Evolutionary conservation across 352 stramenopile species (phyloP).

Genomic region (Phytophthora chlamydospora): DNA sequence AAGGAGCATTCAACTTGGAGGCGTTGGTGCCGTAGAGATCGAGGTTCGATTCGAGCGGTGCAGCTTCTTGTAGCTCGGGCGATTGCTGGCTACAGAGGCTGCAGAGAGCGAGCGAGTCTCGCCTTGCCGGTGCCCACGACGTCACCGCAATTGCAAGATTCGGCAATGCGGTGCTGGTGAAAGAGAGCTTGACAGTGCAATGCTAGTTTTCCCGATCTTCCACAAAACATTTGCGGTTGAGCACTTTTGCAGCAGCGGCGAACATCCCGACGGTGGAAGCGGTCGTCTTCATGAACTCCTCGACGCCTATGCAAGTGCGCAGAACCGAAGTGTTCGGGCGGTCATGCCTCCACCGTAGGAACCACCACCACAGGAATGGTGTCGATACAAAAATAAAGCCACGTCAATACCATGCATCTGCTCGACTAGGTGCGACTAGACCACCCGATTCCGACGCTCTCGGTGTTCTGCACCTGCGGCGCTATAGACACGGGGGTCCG

Average conservation of each 20-base stretch:
- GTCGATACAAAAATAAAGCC: too few species aligned
- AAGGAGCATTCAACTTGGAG: constrained; percentile 3
- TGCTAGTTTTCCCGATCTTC: too few species aligned
- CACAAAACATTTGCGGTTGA: too few species aligned
- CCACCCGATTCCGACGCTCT: too few species aligned
- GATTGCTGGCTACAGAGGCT: not conserved
- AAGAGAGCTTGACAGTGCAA: too few species aligned
- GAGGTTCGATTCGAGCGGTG: not conserved
- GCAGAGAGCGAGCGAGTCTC: not conserved
- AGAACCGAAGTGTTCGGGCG: constrained; percentile 23
- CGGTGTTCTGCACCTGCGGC: not conserved
- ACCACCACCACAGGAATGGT: constrained; percentile 5
- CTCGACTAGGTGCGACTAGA: too few species aligned
- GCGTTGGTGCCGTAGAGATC: not conserved
- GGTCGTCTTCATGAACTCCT: too few species aligned
- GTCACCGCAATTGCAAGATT: not conserved
- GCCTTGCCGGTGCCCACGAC: not conserved
- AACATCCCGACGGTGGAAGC: not conserved
- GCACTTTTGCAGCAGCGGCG: not conserved
- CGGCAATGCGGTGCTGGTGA: too few species aligned
- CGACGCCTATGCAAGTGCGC: constrained; percentile 18
- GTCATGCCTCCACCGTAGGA: constrained; percentile 9
- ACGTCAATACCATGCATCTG: too few species aligned
- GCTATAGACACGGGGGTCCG: constrained; percentile 7
- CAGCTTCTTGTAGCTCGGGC: not conserved